Conservation (phyloP, 345 rosid genomes). For the Bruguiera gymnorhiza region DNA sequence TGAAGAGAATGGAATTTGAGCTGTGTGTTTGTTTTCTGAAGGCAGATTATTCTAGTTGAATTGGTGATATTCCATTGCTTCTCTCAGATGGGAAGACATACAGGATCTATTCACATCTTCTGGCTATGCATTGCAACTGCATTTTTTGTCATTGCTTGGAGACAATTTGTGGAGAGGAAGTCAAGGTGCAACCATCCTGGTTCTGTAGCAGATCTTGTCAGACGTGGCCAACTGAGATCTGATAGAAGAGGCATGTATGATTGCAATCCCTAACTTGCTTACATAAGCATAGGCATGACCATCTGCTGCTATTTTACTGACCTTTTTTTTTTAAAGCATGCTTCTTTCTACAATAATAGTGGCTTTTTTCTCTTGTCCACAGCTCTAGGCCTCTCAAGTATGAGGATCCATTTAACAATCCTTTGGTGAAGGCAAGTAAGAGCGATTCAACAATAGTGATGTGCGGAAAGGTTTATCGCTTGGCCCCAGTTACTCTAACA, state of each 20-base stretch:
- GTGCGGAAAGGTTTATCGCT: constrained; percentile 83
- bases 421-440: constrained; percentile 73
- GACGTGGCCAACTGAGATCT: constrained; percentile 93
- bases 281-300: background rate
- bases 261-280: constrained; percentile 24
- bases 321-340: background rate
- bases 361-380: constrained; percentile 22
- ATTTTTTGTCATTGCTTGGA: constrained; percentile 43
- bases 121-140: constrained; percentile 56
- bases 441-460: constrained; percentile 76
- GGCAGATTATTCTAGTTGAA: background rate
- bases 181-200: constrained; percentile 51
- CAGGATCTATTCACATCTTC: constrained; percentile 35
- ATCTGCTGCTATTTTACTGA: background rate
- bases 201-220: constrained; percentile 89
- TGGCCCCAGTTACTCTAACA: constrained; percentile 86
- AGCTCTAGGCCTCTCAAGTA: constrained; percentile 76
- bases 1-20: background rate
- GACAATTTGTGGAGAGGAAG: constrained; percentile 44
- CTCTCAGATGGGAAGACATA: constrained; percentile 43
- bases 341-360: background rate
- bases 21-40: background rate
- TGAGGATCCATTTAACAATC: constrained; percentile 93
- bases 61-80: constrained; percentile 4
- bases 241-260: constrained; percentile 99